Conservation (phyloP, 768 basidiomycete species). For the Boletus reticuloceps region DNA sequence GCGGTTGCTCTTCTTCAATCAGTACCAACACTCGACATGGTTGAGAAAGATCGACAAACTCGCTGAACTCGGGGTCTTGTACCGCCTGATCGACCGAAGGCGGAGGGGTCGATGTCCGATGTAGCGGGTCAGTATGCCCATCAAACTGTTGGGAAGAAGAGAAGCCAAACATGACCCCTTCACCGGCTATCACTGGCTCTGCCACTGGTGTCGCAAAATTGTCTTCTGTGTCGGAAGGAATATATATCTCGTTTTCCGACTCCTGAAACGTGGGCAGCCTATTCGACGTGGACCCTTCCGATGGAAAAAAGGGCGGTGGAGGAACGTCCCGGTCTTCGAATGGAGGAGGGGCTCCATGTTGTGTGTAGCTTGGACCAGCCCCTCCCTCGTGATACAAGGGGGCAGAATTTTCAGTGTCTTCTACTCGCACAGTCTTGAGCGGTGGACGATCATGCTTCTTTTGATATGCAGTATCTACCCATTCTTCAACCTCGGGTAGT, state of each 20-base stretch:
- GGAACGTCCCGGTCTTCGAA: constrained; percentile 84
- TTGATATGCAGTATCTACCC: constrained; percentile 71
- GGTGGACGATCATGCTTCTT: constrained; percentile 90
- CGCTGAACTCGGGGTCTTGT: constrained; percentile 68
- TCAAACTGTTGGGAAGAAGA: constrained; percentile 71
- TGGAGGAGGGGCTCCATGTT: constrained; percentile 69
- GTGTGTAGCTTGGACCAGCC: constrained; percentile 73
- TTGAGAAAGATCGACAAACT: constrained; percentile 56
- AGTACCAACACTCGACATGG: constrained; percentile 59
- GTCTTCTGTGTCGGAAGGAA: constrained; percentile 44
- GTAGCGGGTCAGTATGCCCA: constrained; percentile 70
- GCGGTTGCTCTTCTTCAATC: constrained; percentile 54
- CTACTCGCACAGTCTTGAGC: constrained; percentile 61
- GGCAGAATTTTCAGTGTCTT: constrained; percentile 58
- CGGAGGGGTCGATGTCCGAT: constrained; percentile 64
- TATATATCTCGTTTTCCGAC: constrained; percentile 72
- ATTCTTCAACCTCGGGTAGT: constrained; percentile 73
- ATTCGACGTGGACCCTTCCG: constrained; percentile 56
- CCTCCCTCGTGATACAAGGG: constrained; percentile 69
- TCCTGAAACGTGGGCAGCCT: constrained; percentile 74
- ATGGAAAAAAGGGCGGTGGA: constrained; percentile 60
- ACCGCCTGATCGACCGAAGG: constrained; percentile 74
- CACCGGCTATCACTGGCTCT: constrained; percentile 53
- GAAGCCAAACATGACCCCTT: constrained; percentile 81
- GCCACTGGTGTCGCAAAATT: constrained; percentile 34